Percentiles rank a stretch among this genome's conserved stretches.
Conservation (phyloP, 2,329 filamentous ascomycete genomes). For the Pezicula radicicola region DNA sequence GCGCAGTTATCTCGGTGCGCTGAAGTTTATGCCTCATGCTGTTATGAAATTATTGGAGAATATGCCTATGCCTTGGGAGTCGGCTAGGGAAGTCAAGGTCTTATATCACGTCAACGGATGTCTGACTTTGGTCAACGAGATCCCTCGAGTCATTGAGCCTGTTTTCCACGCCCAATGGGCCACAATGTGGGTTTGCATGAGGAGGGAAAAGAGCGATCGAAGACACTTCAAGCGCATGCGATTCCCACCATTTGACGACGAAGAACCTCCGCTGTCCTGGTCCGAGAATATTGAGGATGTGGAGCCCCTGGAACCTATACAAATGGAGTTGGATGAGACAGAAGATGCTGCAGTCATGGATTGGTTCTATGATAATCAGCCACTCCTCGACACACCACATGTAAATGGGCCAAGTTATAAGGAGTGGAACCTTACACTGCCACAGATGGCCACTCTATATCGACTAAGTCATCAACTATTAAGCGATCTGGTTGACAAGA, state of each 20-base stretch:
- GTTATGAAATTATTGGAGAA: slow-evolving; percentile 97
- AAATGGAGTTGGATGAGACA: slow-evolving; percentile 94
- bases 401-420: slow-evolving; percentile 98
- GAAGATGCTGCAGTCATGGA: slow-evolving; percentile 91
- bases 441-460: slow-evolving; percentile 95
- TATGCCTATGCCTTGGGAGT: slow-evolving; percentile 99
- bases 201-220: slow-evolving; percentile 94
- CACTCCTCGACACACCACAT: slow-evolving; percentile 85
- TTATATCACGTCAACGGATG: slow-evolving; percentile 98
- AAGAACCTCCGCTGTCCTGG: slow-evolving; percentile 96
- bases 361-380: slow-evolving; percentile 96
- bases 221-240: slow-evolving; percentile 98
- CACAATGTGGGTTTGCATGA: slow-evolving; percentile 99
- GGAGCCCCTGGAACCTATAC: slow-evolving; percentile 93
- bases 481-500: slow-evolving; percentile 90
- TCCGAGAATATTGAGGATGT: slow-evolving; percentile 99
- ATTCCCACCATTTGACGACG: slow-evolving; percentile 97
- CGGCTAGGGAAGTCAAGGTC: slow-evolving; percentile 92
- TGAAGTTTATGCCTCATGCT: slow-evolving; percentile 99
- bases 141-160: slow-evolving; percentile 92
- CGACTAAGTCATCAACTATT: slow-evolving; percentile 87
- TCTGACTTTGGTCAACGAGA: slow-evolving; percentile 94
- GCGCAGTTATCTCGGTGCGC: slow-evolving; percentile 90
- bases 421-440: slow-evolving; percentile 86
- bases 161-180: slow-evolving; percentile 99